Conservation (phyloP, 257 asterid genomes). For the Solanum clarkiae region DNA sequence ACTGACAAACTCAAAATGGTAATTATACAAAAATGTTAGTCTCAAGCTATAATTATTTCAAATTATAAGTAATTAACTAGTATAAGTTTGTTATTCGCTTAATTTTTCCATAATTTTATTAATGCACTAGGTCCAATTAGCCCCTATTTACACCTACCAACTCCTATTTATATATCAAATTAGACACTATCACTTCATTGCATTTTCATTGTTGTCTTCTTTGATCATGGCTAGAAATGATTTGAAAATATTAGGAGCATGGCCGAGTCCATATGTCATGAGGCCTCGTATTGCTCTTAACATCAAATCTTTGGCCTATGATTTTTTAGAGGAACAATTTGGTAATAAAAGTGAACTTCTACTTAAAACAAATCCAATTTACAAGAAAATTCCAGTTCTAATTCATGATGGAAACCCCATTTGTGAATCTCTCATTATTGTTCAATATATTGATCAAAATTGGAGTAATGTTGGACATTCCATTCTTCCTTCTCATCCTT, state of each 20-base stretch:
- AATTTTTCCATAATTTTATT: neutral
- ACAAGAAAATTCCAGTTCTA: slow-evolving; percentile 26
- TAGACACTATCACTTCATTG: neutral
- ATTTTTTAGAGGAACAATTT: slow-evolving; percentile 14
- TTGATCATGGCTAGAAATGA: neutral
- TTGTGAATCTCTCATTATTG: slow-evolving; percentile 17
- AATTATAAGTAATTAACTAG: too few species aligned
- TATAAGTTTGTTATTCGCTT: too few species aligned
- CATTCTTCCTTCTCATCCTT: slow-evolving; percentile 16
- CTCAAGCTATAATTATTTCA: too few species aligned
- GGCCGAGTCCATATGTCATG: slow-evolving; percentile 21
- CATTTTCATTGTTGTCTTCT: neutral
- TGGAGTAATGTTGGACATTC: slow-evolving; percentile 10
- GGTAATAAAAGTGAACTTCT: slow-evolving; percentile 18
- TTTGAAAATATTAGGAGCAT: slow-evolving; percentile 17
- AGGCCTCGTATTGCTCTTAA: slow-evolving; percentile 18
- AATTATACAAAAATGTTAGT: too few species aligned
- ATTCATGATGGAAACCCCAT: slow-evolving; percentile 11
- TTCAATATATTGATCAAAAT: slow-evolving; percentile 21
- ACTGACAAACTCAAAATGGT: too few species aligned
- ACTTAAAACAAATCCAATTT: slow-evolving; percentile 21
- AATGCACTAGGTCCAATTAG: neutral
- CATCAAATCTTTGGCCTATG: slow-evolving; percentile 11
- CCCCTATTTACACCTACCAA: neutral
- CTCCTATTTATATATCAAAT: neutral